phyloP scores from a whole-genome alignment of 202 grass and related monocot genomes.

The Saccharum hybrid region DNA sequence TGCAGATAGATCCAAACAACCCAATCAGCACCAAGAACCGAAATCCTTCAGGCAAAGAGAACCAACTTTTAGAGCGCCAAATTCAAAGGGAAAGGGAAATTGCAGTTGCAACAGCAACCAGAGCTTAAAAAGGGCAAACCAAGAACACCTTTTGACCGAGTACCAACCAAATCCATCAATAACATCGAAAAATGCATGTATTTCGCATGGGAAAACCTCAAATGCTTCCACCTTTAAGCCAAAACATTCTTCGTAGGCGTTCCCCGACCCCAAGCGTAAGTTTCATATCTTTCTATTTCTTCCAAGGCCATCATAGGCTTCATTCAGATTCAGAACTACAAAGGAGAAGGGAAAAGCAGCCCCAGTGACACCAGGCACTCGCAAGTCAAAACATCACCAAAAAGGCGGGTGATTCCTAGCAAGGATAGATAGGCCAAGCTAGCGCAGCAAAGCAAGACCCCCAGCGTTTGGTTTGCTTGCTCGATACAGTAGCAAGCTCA shows the following conservation, averaged over 20 bases:
- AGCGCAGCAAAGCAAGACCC: background rate
- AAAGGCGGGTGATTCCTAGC: background rate
- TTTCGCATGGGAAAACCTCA: background rate
- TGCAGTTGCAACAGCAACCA: background rate
- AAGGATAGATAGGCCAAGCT: background rate
- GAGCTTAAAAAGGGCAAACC: conserved; percentile 9
- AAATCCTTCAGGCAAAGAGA: conserved; percentile 20
- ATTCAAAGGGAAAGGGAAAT: background rate
- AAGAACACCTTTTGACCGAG: conserved; percentile 14
- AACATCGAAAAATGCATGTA: conserved; percentile 1
- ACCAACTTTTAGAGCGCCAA: conserved; percentile 2
- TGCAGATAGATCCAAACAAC: conserved; percentile 39
- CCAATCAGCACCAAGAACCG: conserved; percentile 14
- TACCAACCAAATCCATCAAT: conserved; percentile 35
- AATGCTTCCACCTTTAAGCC: background rate
- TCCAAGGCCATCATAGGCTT: background rate
- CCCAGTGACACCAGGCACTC: background rate
- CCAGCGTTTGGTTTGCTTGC: background rate
- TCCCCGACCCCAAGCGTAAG: background rate
- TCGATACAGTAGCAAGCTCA: background rate
- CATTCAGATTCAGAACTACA: background rate
- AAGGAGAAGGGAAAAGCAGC: background rate
- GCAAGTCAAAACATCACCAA: conserved; percentile 14
- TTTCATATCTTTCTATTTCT: background rate
- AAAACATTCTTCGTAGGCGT: background rate